phyloP scores from a whole-genome alignment of 495 filamentous ascomycete species.

The Aspergillus biplanus region DNA sequence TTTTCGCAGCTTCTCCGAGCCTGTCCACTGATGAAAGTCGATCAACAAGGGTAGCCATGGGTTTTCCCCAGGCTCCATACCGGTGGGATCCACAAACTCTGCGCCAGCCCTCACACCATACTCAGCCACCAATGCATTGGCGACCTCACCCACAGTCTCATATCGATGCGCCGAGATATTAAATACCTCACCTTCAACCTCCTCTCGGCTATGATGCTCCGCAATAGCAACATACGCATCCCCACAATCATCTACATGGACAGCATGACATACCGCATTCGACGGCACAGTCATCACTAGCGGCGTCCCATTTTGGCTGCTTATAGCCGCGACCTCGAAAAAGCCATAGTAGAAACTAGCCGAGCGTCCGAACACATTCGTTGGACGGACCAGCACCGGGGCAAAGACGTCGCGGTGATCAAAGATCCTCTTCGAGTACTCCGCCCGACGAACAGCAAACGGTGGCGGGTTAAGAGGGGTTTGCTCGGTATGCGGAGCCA shows the following conservation, averaged over 20 bases:
- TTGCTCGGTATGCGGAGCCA: conserved; percentile 19
- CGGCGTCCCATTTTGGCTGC: background rate
- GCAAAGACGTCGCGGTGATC: conserved; percentile 10
- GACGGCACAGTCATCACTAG: conserved; percentile 1
- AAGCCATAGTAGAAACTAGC: conserved; percentile 18
- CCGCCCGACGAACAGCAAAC: background rate
- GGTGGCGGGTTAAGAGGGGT: conserved; percentile 15
- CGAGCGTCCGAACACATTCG: conserved; percentile 15
- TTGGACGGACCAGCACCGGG: conserved; percentile 14
- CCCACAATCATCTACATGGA: conserved; percentile 22
- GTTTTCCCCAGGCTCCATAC: conserved; percentile 10
- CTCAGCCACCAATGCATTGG: conserved; percentile 8
- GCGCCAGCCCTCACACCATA: conserved; percentile 9
- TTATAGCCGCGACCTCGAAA: conserved; percentile 7
- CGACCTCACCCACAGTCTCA: conserved; percentile 16
- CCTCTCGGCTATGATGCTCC: background rate
- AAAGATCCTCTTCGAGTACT: background rate
- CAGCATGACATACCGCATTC: conserved; percentile 9
- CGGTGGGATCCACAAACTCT: conserved; percentile 3
- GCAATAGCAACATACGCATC: conserved; percentile 23
- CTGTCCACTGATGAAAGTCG: conserved; percentile 20
- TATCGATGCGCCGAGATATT: conserved; percentile 17
- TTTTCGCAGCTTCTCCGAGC: conserved; percentile 11
- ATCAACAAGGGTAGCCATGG: conserved; percentile 14
- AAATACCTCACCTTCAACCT: conserved; percentile 13